A percentile compares a stretch with the other conserved stretches of the same genome.
Evolutionary conservation across 2,329 filamentous ascomycete species (phyloP).

Genomic region (Penicillium expansum): DNA sequence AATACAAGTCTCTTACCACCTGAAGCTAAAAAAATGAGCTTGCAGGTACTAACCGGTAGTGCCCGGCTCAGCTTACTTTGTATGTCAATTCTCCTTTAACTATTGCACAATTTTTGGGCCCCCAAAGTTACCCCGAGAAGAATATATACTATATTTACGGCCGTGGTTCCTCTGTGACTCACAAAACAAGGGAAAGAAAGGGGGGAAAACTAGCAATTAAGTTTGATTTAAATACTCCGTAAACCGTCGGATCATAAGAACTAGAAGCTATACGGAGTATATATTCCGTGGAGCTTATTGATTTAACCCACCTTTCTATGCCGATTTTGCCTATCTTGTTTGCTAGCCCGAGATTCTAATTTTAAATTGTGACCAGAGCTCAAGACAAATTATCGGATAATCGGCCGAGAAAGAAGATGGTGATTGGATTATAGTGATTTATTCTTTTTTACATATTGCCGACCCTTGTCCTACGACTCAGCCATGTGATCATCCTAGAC

Average conservation of each 20-base stretch:
- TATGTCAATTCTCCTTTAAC: not conserved
- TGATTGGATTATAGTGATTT: not conserved
- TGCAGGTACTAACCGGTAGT: not conserved
- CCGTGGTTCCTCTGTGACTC: not conserved
- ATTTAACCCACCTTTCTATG: not conserved
- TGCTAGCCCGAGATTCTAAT: not conserved
- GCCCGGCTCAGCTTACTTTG: not conserved
- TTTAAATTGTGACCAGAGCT: not conserved
- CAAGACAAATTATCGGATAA: not conserved
- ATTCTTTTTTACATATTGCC: not conserved
- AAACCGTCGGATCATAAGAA: not conserved
- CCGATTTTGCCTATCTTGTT: not conserved
- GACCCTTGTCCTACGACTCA: not conserved
- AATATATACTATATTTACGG: not conserved
- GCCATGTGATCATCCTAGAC: conserved; percentile 2
- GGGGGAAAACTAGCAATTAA: too few species aligned
- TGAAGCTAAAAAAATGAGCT: not conserved
- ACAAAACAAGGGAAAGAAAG: not conserved
- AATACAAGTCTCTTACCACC: conserved; percentile 1
- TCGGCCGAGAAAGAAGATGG: not conserved
- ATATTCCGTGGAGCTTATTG: not conserved
- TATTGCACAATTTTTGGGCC: too few species aligned
- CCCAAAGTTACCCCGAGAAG: not conserved
- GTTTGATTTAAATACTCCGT: too few species aligned
- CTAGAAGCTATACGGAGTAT: not conserved